Percentiles rank a stretch among this genome's conserved stretches.
Conservation (phyloP, 2,329 filamentous ascomycete species). For the Apiospora hydei region DNA sequence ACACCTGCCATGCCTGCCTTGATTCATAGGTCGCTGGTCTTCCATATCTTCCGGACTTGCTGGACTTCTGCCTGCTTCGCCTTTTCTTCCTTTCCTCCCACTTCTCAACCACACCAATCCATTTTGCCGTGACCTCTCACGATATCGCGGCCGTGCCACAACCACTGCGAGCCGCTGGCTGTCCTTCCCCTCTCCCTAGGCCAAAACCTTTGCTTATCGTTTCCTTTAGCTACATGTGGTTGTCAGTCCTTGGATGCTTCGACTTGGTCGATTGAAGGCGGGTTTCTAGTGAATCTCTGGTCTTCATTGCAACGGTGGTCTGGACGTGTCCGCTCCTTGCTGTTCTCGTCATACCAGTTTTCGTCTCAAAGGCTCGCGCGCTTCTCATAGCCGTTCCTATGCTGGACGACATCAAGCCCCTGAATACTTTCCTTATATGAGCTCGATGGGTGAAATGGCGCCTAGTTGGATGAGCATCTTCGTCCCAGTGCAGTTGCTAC, state of each 20-base stretch:
- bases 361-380: background rate
- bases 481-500: slow-evolving; percentile 15
- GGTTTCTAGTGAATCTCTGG: slow-evolving; percentile 20
- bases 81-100: background rate
- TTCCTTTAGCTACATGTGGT: slow-evolving; percentile 4
- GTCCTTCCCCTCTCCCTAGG: background rate
- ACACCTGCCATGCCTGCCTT: slow-evolving; percentile 17
- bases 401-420: background rate
- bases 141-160: background rate
- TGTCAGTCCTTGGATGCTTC: slow-evolving; percentile 1
- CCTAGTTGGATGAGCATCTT: slow-evolving; percentile 3
- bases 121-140: slow-evolving; percentile 1
- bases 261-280: slow-evolving; percentile 21
- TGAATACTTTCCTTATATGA: background rate
- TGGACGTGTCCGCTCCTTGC: background rate
- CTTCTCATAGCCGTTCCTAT: background rate
- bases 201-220: slow-evolving; percentile 19
- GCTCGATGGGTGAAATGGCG: background rate
- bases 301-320: slow-evolving; percentile 1
- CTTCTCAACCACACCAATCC: slow-evolving; percentile 3
- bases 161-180: background rate
- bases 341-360: background rate
- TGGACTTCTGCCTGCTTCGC: slow-evolving; percentile 11
- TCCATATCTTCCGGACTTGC: slow-evolving; percentile 7
- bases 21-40: slow-evolving; percentile 13